Conservation (phyloP, 768 basidiomycete genomes). For the Cystofilobasidium ferigula region DNA sequence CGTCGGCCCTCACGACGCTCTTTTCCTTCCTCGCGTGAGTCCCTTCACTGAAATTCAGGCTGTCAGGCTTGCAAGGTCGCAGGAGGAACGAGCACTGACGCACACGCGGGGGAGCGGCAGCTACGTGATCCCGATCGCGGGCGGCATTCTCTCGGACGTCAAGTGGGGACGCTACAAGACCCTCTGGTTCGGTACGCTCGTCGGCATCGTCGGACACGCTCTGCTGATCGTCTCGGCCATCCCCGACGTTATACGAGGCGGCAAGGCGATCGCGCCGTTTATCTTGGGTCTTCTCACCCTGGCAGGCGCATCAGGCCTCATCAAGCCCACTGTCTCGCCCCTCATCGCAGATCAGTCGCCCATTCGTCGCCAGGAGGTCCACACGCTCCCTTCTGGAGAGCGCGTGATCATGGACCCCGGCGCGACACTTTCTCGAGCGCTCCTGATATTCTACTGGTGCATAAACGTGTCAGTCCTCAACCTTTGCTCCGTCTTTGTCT, state of each 20-base stretch:
- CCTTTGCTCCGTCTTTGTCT: neutral
- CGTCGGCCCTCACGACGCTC: slow-evolving; percentile 30
- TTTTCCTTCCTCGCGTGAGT: slow-evolving; percentile 22
- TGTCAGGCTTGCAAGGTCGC: too few species aligned
- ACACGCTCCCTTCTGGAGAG: slow-evolving; percentile 9
- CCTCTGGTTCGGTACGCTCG: slow-evolving; percentile 4
- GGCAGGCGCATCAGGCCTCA: slow-evolving; percentile 3
- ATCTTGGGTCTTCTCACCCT: slow-evolving; percentile 14
- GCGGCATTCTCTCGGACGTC: slow-evolving; percentile 37
- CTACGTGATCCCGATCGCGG: slow-evolving; percentile 34
- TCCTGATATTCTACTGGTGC: slow-evolving; percentile 18
- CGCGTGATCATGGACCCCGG: slow-evolving; percentile 19
- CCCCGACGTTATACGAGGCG: slow-evolving; percentile 16
- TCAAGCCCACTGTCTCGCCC: slow-evolving; percentile 16
- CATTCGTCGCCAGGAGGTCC: slow-evolving; percentile 3
- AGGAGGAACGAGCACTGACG: too few species aligned
- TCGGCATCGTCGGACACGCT: slow-evolving; percentile 21
- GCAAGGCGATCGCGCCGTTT: slow-evolving; percentile 20
- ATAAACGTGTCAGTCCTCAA: neutral
- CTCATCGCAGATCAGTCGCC: slow-evolving; percentile 17
- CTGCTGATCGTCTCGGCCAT: slow-evolving; percentile 21
- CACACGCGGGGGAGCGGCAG: too few species aligned
- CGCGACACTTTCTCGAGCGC: neutral
- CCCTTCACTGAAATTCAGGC: too few species aligned
- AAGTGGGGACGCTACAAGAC: slow-evolving; percentile 29